These are phyloP conservation scores for Colletotrichum tropicale DNA, from an alignment of 2,329 filamentous ascomycete species.

Conservation along the genomic window DNA sequence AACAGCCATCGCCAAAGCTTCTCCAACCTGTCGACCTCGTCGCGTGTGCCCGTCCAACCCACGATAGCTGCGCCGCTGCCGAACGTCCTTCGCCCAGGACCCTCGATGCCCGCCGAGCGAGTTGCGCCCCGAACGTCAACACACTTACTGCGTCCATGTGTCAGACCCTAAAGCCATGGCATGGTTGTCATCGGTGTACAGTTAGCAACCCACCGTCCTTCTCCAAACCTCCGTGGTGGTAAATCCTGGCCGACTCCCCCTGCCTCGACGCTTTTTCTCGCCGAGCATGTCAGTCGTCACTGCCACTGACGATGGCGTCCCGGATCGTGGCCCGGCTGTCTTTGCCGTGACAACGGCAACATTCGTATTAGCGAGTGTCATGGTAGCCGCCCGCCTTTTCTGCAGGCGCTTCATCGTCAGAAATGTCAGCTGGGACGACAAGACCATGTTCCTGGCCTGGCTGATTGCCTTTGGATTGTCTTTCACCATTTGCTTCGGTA, in stretches of 20 bases:
- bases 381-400: slow-evolving; percentile 76
- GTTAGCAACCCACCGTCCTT: slow-evolving; percentile 10
- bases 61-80: background rate
- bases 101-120: background rate
- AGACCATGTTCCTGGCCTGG: slow-evolving; percentile 83
- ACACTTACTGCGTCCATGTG: slow-evolving; percentile 14
- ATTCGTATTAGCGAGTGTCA: slow-evolving; percentile 72
- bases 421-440: slow-evolving; percentile 77
- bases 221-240: slow-evolving; percentile 19
- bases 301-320: slow-evolving; percentile 28
- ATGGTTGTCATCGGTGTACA: slow-evolving; percentile 17
- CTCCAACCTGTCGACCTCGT: background rate
- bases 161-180: slow-evolving; percentile 18
- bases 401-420: slow-evolving; percentile 77
- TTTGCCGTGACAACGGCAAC: slow-evolving; percentile 74
- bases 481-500: slow-evolving; percentile 69
- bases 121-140: background rate
- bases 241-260: background rate
- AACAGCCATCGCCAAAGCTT: background rate
- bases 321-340: slow-evolving; percentile 63
- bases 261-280: background rate
- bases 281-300: slow-evolving; percentile 18
- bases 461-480: slow-evolving; percentile 70
- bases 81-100: background rate
- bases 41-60: background rate